Percentiles rank a stretch among this genome's conserved stretches.
phyloP scores from a whole-genome alignment of 257 asterid species.

The Solanum arcanum region DNA sequence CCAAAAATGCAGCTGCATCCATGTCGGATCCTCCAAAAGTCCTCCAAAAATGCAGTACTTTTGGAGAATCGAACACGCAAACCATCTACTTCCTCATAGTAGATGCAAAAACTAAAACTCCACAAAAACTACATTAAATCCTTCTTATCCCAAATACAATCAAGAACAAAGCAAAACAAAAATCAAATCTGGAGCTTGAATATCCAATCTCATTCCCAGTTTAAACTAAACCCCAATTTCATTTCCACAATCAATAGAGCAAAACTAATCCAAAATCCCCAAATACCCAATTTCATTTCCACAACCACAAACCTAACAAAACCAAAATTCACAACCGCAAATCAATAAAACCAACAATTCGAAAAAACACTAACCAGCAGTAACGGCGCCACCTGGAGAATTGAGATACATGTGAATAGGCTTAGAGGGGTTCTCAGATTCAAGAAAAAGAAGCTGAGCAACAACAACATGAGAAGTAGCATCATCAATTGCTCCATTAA shows the following conservation, averaged over 20 bases:
- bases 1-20: neutral
- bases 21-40: neutral
- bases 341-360: neutral
- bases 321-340: neutral
- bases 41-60: neutral
- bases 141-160: neutral
- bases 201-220: neutral
- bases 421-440: constrained; percentile 86
- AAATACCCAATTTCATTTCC: neutral
- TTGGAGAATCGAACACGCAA: neutral
- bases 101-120: neutral
- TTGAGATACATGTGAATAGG: constrained; percentile 89
- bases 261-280: neutral
- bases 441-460: constrained; percentile 87
- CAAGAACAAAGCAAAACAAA: neutral
- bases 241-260: neutral
- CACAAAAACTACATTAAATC: neutral
- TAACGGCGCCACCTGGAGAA: constrained; percentile 94
- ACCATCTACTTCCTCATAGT: neutral
- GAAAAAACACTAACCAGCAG: constrained; percentile 45
- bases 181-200: neutral
- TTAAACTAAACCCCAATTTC: neutral
- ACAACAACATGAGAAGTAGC: constrained; percentile 88
- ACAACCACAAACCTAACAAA: neutral
- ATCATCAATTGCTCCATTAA: constrained; percentile 77